Base-by-base conservation (phyloP, 495 filamentous ascomycete species). In the Hypoxylon lienhwacheense region DNA sequence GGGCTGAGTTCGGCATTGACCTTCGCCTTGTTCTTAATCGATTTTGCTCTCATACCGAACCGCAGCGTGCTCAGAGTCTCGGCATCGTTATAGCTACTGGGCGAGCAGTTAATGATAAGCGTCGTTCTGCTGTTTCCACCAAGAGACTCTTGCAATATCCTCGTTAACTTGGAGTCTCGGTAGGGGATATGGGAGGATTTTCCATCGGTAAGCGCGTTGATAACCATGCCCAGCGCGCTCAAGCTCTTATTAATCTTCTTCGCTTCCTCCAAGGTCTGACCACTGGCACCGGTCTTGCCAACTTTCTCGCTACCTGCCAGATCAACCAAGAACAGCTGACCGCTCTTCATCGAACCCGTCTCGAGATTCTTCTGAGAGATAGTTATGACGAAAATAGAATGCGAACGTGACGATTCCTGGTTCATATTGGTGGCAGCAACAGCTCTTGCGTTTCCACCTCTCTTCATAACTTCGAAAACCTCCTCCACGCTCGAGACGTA, bases 381-480 rank as follows among this genome's bases (percentile, higher is more conserved):
- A 37, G 91, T 96, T 63, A 98, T 86, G 66, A 97, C 90, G 69
- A 98, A 97, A 50, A 98, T 97, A 8, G 93, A 98, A 71, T 98
- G 93, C 43, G 93, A 98, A 35, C 93, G 89, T 39, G 95, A 97
- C 0, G 93, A 98, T 70, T 98, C 93, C 69, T 95, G 89, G 70
- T 98, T 98, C 93, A 98, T 98, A 76, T 98, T 97, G 42, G 93
- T 98, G n/a, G 95, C 86, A 24, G 93, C 87, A n/a, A 96, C 91
- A 20, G 90, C 90, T 68, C 93, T 80, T 32, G 95, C 84, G 39
- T 81, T 78, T 58, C 91, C 93, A 73, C 93, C 93, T 59, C 90
- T 83, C 67, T 91, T 83, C 90, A 98, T 96, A 22, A 97, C 90
- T 69, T 96, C 90, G 63, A 95, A 97, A 20, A 98, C 93, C 65